Conservation (phyloP, 2,329 filamentous ascomycete species). For the Ophiocordyceps camponoti-rufipedis region DNA sequence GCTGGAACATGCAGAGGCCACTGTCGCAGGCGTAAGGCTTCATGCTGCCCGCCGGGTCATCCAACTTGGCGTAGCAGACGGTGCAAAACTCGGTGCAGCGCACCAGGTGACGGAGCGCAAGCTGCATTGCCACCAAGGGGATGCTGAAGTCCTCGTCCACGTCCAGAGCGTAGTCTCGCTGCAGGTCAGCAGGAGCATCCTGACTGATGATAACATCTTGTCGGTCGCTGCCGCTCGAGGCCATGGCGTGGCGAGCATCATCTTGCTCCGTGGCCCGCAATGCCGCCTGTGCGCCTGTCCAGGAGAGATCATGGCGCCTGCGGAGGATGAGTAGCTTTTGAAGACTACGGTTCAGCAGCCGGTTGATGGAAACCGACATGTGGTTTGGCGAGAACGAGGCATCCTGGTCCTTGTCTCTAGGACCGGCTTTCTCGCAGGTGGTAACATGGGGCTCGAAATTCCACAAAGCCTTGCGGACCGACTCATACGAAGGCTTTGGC, state of each 20-base stretch:
- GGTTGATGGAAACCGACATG: not conserved
- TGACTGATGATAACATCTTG: not conserved
- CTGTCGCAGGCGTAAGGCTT: constrained; percentile 67
- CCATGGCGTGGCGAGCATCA: not conserved
- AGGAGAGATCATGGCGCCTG: not conserved
- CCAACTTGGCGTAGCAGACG: constrained; percentile 56
- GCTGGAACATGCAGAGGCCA: constrained; percentile 69
- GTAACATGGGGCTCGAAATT: not conserved
- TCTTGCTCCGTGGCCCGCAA: not conserved
- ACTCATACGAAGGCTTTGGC: constrained; percentile 49
- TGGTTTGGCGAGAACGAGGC: not conserved
- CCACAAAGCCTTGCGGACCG: constrained; percentile 33
- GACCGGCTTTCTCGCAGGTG: not conserved
- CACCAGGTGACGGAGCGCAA: constrained; percentile 56
- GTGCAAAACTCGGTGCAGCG: constrained; percentile 77
- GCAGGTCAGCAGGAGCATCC: constrained; percentile 5
- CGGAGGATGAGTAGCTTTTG: not conserved
- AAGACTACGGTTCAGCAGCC: not conserved
- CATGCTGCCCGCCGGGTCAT: constrained; percentile 46
- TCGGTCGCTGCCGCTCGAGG: no score
- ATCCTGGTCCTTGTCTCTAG: not conserved
- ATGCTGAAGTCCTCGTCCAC: constrained; percentile 24
- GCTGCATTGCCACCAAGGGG: constrained; percentile 49
- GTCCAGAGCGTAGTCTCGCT: constrained; percentile 12
- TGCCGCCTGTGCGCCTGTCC: not conserved